phyloP scores from a whole-genome alignment of 2,329 filamentous ascomycete species.

The Didymella arachidicola region DNA sequence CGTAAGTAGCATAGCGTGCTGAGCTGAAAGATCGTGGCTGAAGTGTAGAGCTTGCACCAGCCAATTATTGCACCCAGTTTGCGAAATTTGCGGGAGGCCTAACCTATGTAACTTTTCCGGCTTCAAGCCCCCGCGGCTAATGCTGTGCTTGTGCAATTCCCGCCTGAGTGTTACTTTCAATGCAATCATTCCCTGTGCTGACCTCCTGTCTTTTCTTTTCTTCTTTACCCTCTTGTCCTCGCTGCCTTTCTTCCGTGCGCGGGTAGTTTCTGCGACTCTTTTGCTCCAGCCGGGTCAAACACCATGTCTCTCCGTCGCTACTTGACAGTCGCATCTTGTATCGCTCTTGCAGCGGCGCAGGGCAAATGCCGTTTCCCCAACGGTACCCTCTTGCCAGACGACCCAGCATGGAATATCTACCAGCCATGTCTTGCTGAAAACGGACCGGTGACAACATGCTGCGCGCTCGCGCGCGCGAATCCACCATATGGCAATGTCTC shows the following conservation, averaged over 20 bases:
- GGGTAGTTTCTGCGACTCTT: not conserved
- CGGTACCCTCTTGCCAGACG: constrained; percentile 9
- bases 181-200: not conserved
- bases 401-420: constrained; percentile 8
- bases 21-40: not conserved
- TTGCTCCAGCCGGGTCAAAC: not conserved
- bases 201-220: not conserved
- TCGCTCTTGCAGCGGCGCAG: constrained; percentile 1
- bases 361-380: constrained; percentile 15
- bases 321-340: not conserved
- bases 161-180: not conserved
- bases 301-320: constrained; percentile 4
- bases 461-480: constrained; percentile 3
- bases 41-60: not conserved
- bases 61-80: not conserved
- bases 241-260: not conserved
- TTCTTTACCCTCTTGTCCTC: not conserved
- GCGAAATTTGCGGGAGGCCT: not conserved
- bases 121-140: not conserved
- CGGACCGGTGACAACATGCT: constrained; percentile 8
- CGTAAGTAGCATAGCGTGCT: too few relatives aligned
- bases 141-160: constrained; percentile 7
- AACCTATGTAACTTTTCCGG: constrained; percentile 1
- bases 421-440: constrained; percentile 8
- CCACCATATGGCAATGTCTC: constrained; percentile 7